These are phyloP conservation scores for Penicillium vulpinum DNA, from an alignment of 2,329 filamentous ascomycete genomes.

Conservation along the genomic window DNA sequence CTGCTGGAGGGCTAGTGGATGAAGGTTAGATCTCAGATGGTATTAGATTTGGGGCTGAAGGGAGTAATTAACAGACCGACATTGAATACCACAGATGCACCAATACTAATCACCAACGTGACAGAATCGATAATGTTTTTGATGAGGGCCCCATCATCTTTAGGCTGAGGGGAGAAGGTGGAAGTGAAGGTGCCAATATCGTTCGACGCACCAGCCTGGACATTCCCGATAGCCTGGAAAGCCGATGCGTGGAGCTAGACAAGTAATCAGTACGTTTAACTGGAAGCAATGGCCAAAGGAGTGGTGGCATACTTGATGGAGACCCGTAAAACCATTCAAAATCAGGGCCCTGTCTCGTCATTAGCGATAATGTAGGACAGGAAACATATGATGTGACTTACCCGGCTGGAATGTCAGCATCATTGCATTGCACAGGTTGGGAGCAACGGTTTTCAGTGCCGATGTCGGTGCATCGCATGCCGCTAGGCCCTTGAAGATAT, in stretches of 20 bases:
- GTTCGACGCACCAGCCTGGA: background rate
- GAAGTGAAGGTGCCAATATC: background rate
- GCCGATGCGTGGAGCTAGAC: background rate
- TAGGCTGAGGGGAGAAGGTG: background rate
- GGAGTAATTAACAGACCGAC: background rate
- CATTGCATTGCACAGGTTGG: background rate
- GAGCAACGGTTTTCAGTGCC: background rate
- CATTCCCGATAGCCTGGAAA: background rate
- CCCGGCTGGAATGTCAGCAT: background rate
- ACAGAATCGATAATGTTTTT: background rate
- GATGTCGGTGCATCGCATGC: background rate
- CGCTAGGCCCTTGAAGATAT: background rate
- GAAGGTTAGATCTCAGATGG: too few relatives aligned
- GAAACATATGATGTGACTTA: background rate
- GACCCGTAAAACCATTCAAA: background rate
- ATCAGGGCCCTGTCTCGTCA: background rate
- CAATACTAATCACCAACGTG: background rate
- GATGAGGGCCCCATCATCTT: background rate
- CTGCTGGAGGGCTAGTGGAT: background rate
- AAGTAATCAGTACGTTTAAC: background rate
- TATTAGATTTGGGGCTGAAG: too few relatives aligned
- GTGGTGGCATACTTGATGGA: background rate
- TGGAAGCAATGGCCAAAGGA: background rate
- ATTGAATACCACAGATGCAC: background rate
- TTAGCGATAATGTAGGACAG: background rate